Evolutionary conservation across 148 eudicot species (phyloP), one percentile per base, ranked within the genome.

Genomic region (Rhododendron henanense): DNA sequence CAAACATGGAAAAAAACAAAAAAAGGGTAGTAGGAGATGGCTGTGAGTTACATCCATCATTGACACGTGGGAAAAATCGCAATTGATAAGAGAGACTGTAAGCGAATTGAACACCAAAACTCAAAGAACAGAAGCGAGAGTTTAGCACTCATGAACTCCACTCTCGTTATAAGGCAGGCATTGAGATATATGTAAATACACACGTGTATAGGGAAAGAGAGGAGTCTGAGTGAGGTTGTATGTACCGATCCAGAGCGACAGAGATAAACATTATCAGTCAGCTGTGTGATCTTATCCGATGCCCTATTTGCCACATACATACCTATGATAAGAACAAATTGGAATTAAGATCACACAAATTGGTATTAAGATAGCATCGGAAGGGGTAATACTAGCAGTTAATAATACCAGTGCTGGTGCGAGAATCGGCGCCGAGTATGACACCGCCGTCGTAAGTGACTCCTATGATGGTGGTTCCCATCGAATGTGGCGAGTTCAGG

Each of bases 171-270:
- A 31, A 23, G 25, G 25, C 41, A 23, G 48, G 14, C 41, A 48
- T 2, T 79, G 18, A 33, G 6, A 48, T 48, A 25, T 25, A 16
- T 78, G 55, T 47, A 25, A 4, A 76, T 76, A 18, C 11, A 44
- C 13, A 19, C 2, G 19, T 1, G 2, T 10, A 3, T 45, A 47
- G 57, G 31, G 53, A 45, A 10, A 21, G 59, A 25, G 59, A 47
- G 57, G 39, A 8, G 73, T 55, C 15, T 51, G 55, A 10, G 28
- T 18, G 44, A 77, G 39, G 10, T 13, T 81, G 35, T 94, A 9
- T 78, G n/a, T 94, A 97, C 99, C 95, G 99, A 97, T 88, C 99
- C 99, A 73, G 99, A 97, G 80, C 99, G 99, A 81, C 99, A 97
- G 41, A 95, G 86, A 71, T 94, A 97, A 76, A 97, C 98, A 90